These are phyloP conservation scores for Botrytis deweyae DNA, from an alignment of 2,329 filamentous ascomycete species.

Conservation along the genomic window DNA sequence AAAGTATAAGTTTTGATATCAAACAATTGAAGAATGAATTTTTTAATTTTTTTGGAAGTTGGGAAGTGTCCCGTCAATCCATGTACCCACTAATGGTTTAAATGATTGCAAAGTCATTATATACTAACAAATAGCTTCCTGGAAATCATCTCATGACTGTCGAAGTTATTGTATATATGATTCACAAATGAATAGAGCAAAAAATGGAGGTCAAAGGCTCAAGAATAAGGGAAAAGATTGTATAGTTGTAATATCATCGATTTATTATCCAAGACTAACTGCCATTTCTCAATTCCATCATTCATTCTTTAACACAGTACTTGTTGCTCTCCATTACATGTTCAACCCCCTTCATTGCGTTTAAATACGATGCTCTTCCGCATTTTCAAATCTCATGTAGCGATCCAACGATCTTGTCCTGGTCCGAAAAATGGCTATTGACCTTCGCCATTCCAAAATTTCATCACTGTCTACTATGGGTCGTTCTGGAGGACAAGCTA, in stretches of 20 bases:
- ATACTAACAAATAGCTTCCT: too few relatives aligned
- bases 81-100: not conserved
- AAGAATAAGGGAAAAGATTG: too few relatives aligned
- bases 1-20: too few relatives aligned
- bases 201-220: not conserved
- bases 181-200: not conserved
- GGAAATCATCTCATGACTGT: not conserved
- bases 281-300: not conserved
- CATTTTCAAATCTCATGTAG: too few relatives aligned
- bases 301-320: not conserved
- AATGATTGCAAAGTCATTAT: not conserved
- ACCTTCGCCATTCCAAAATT: not conserved
- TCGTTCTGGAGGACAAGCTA: not conserved
- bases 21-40: too few relatives aligned
- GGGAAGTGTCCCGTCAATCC: too few relatives aligned
- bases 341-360: not conserved
- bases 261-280: not conserved
- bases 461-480: too few relatives aligned
- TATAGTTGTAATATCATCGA: not conserved
- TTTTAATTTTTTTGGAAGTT: too few relatives aligned
- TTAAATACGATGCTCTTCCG: not conserved
- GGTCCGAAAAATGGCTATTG: not conserved
- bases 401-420: not conserved
- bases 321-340: too few relatives aligned
- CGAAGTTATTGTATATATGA: not conserved